Evolutionary conservation across 1,139 yeast species (phyloP), one percentile per base, ranked within the genome.

Genomic region (Debaryomyces fabryi): DNA sequence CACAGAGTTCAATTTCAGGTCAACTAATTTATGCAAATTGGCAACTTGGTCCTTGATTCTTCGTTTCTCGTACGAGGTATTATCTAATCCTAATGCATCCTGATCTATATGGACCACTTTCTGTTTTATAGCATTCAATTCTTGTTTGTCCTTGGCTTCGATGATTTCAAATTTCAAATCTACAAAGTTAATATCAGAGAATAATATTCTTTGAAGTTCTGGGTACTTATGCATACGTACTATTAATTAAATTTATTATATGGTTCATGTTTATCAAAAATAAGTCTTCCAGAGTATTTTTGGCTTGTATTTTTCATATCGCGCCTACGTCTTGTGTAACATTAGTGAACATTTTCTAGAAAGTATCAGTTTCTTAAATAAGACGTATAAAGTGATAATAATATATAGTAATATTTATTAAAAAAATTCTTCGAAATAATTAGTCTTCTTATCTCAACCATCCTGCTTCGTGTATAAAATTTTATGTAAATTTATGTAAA

Each of bases 1-100:
- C 12, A 68, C 44, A 25, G 52, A 56, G 6, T 50, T 44, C 33
- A 52, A 52, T 41, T 60, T 62, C 12, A 53, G 50, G 9, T 64
- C 67, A 4, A 65, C 45, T 7, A 57, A 46, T 49, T 54, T 58
- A 45, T 57, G 52, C 29, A 68, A 50, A 18, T 53, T 32, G 2
- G 55, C 59, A 12, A 64, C 48, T n/a, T 47, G 43, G 12, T 52
- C 58, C 10, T 48, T 47, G 21, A 56, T 47, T 24, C 60, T 57
- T 39, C 59, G 55, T 35, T 54, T 51, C 24, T 60, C 65, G 37
- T 46, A 61, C 8, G 30, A 10, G 51, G 34, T 7, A 58, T 50
- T 21, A 51, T 37, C n/a, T 38, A 43, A 13, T 18, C 34, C 44
- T 34, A 24, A 21, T 5, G 35, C 40, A 18, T 38, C 36, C 21